phyloP scores from a whole-genome alignment of 371 early-diverging fungal species.

The Mortierella sp. region DNA sequence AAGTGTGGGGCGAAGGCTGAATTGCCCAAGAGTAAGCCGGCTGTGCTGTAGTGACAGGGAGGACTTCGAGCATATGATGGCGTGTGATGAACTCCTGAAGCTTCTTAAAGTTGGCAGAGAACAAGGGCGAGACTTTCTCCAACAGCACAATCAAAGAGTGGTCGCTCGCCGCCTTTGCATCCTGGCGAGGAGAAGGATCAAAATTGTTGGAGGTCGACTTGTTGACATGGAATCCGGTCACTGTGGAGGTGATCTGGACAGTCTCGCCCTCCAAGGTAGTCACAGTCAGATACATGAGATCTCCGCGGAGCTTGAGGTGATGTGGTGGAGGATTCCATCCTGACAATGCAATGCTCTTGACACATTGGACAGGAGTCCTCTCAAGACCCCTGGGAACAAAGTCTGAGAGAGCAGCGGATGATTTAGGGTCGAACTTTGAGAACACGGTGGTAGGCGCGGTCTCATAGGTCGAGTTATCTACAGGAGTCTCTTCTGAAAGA shows the following conservation, averaged over 20 bases:
- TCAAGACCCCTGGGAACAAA: slow-evolving; percentile 67
- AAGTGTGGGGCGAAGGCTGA: slow-evolving; percentile 62
- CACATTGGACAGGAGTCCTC: slow-evolving; percentile 69
- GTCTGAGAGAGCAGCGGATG: slow-evolving; percentile 61
- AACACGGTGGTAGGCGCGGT: slow-evolving; percentile 67
- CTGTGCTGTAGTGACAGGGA: slow-evolving; percentile 72
- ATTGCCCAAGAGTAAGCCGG: slow-evolving; percentile 89
- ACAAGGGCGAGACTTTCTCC: slow-evolving; percentile 75
- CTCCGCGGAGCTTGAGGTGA: slow-evolving; percentile 79
- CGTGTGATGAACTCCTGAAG: slow-evolving; percentile 73
- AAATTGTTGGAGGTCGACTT: slow-evolving; percentile 78
- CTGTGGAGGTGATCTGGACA: slow-evolving; percentile 85
- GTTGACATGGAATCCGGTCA: slow-evolving; percentile 90
- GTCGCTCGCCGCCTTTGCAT: slow-evolving; percentile 58
- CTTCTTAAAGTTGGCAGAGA: slow-evolving; percentile 72
- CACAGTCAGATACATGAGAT: slow-evolving; percentile 85
- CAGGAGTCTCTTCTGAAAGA: slow-evolving; percentile 37
- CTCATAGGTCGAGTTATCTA: slow-evolving; percentile 50
- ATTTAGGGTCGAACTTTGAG: slow-evolving; percentile 66
- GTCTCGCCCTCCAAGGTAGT: slow-evolving; percentile 85
- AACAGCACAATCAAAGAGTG: slow-evolving; percentile 81
- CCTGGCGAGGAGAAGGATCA: slow-evolving; percentile 70
- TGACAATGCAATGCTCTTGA: slow-evolving; percentile 82
- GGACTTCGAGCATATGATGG: slow-evolving; percentile 85
- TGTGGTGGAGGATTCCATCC: slow-evolving; percentile 94